Evolutionary conservation across 495 filamentous ascomycete species (phyloP).

Genomic region (Penicillium maclennaniae): DNA sequence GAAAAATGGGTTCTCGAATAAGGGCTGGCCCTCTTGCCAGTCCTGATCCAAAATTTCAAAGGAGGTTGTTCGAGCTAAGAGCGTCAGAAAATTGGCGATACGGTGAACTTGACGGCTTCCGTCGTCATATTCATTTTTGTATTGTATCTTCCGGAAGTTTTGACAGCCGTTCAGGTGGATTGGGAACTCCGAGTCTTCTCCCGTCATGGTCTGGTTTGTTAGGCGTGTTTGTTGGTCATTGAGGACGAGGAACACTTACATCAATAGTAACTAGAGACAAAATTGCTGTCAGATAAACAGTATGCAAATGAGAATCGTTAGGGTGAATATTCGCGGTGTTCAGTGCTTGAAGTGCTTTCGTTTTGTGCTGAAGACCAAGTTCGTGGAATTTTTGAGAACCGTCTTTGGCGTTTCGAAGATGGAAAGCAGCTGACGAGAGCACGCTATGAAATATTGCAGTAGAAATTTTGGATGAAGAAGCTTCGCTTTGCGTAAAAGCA

Average conservation of each 20-base stretch:
- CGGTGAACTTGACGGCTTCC: not conserved
- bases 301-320: slow-evolving; percentile 1
- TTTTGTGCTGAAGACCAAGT: slow-evolving; percentile 6
- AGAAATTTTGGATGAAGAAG: not conserved
- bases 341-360: slow-evolving; percentile 4
- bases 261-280: slow-evolving; percentile 9
- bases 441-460: slow-evolving; percentile 11
- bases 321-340: not conserved
- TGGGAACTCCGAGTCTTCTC: slow-evolving; percentile 8
- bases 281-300: slow-evolving; percentile 4
- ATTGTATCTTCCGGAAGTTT: not conserved
- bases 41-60: not conserved
- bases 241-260: slow-evolving; percentile 1
- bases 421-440: slow-evolving; percentile 10
- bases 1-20: not conserved
- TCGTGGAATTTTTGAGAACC: not conserved
- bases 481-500: not conserved
- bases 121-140: not conserved
- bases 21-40: not conserved
- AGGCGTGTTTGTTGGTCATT: too few relatives aligned
- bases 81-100: slow-evolving; percentile 7
- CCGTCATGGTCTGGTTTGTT: slow-evolving; percentile 5
- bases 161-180: slow-evolving; percentile 9
- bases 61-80: slow-evolving; percentile 5
- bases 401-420: slow-evolving; percentile 5